Evolutionary conservation across 306 rosid genomes (phyloP), one percentile per base, ranked within the genome.

Genomic region (Vachellia collinsii): DNA sequence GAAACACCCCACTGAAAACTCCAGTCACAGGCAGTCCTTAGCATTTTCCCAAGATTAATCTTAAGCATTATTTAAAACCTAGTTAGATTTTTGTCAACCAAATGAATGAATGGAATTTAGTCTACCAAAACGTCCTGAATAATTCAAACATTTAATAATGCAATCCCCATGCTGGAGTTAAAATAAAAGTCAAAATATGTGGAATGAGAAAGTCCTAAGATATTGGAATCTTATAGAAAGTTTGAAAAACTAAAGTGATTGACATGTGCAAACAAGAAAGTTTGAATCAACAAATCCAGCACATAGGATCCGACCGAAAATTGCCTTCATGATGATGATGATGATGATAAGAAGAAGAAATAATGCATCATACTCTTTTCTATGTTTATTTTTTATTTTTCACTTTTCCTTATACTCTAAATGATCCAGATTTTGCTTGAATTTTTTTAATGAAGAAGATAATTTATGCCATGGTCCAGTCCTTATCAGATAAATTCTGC

Each of bases 201-300:
- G 59, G 38, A 3, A 70, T 20, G 38, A 53, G 51, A 56, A 44
- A n/a, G 67, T 61, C 5, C 17, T 29, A 38, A 29, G 12, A 23
- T 29, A 20, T 37, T 10, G 38, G 68, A 62, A 9, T 39, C 51
- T 11, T 39, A 7, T 11, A 62, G 19, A 62, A 53, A 43, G 20
- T 73, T 36, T 51, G 78, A 53, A 20, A 38, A 43, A 56, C 51
- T 34, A 5, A 36, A 14, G 9, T 6, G 20, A 29, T 7, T 5
- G 22, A 64, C 14, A 1, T 6, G 11, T 36, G 69, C 41, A 64
- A 64, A 16, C 42, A 29, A 29, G 34, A 2, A 23, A 54, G 6
- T 25, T 70, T 37, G 77, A 77, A 54, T 51, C 50, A 69, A 63
- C 79, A 41, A 63, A 42, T 47, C 42, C 42, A 63, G 42, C 14